Evolutionary conservation across 179 eudicot genomes (phyloP).

Genomic region (Silene vulgaris): DNA sequence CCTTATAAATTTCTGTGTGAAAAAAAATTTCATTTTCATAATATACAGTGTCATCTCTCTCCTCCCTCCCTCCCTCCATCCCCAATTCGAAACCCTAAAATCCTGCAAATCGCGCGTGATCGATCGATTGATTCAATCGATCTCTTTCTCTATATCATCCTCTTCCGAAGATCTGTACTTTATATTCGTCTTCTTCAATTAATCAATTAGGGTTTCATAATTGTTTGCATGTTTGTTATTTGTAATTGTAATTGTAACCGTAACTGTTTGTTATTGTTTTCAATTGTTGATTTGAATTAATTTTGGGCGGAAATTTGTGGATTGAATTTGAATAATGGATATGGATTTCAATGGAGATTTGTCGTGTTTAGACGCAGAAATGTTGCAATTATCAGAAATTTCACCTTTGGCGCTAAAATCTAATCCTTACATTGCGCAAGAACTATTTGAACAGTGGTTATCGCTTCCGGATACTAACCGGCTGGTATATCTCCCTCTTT

Average conservation of each 20-base stretch:
- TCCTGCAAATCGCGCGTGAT: slow-evolving; percentile 1
- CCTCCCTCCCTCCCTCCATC: neutral
- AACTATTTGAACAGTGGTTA: slow-evolving; percentile 81
- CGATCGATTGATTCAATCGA: neutral
- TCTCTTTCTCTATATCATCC: neutral
- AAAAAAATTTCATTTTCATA: neutral
- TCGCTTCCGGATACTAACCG: slow-evolving; percentile 69
- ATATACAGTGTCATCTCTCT: neutral
- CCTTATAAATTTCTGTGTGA: no score
- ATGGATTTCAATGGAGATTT: slow-evolving; percentile 72
- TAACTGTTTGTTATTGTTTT: slow-evolving; percentile 12
- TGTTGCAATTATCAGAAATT: slow-evolving; percentile 71
- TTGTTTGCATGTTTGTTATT: slow-evolving; percentile 26
- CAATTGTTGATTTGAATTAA: neutral
- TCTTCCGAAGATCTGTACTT: neutral
- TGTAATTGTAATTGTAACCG: slow-evolving; percentile 7
- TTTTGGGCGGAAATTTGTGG: neutral
- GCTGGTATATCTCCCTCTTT: slow-evolving; percentile 33
- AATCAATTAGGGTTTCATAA: slow-evolving; percentile 24
- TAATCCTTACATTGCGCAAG: slow-evolving; percentile 60
- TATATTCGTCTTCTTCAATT: neutral
- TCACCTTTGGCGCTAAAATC: slow-evolving; percentile 69
- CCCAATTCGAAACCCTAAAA: slow-evolving; percentile 2
- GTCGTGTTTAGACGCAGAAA: slow-evolving; percentile 57
- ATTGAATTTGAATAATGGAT: slow-evolving; percentile 40